These are phyloP conservation scores for Lumnitzera racemosa DNA, from an alignment of 345 rosid species.

Conservation along the genomic window DNA sequence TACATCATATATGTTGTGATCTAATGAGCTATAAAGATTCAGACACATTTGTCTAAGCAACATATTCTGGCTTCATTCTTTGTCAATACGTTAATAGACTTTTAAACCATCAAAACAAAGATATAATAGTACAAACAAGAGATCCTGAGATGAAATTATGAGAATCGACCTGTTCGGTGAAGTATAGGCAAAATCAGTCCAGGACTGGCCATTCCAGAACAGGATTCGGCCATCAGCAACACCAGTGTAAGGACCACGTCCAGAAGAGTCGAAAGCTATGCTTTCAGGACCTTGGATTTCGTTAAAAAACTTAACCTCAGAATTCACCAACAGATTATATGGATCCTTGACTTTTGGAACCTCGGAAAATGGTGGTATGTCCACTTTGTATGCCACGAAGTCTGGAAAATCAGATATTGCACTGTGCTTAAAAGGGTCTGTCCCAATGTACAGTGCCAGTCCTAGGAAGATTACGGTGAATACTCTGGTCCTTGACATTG, in stretches of 20 bases:
- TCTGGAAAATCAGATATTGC: conserved; percentile 58
- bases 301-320: conserved; percentile 61
- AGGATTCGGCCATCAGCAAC: conserved; percentile 85
- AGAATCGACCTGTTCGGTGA: conserved; percentile 52
- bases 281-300: conserved; percentile 96
- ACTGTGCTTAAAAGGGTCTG: conserved; percentile 81
- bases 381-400: conserved; percentile 36
- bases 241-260: conserved; percentile 93
- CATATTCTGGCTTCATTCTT: too few relatives aligned
- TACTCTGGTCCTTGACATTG: conserved; percentile 24
- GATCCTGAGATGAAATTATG: too few relatives aligned
- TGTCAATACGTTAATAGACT: too few relatives aligned
- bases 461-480: conserved; percentile 39
- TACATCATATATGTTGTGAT: too few relatives aligned
- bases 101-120: too few relatives aligned
- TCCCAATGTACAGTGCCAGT: conserved; percentile 61
- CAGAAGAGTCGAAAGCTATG: conserved; percentile 71
- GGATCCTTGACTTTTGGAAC: conserved; percentile 43
- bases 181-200: conserved; percentile 77
- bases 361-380: conserved; percentile 40
- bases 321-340: conserved; percentile 55
- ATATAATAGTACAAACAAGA: too few relatives aligned
- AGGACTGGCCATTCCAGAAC: conserved; percentile 66
- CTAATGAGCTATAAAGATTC: too few relatives aligned
- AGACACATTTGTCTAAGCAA: too few relatives aligned